phyloP scores from a whole-genome alignment of 179 eudicot species.

The Corrigiola litoralis region DNA sequence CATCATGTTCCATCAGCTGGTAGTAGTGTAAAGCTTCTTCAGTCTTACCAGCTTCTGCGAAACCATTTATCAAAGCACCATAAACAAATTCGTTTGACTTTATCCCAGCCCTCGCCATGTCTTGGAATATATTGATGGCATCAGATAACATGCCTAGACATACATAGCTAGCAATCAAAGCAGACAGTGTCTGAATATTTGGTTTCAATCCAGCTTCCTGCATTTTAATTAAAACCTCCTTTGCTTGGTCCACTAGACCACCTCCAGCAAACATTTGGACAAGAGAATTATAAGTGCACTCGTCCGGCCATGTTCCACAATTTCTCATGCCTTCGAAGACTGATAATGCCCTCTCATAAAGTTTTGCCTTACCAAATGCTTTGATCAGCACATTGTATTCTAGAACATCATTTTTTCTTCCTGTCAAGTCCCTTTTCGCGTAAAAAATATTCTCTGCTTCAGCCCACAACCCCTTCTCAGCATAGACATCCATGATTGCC shows the following conservation, averaged over 20 bases:
- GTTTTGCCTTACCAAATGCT: conserved; percentile 72
- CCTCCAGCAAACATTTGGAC: conserved; percentile 80
- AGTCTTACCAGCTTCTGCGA: conserved; percentile 60
- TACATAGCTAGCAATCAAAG: conserved; percentile 58
- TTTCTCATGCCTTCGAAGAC: conserved; percentile 71
- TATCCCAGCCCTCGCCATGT: conserved; percentile 48
- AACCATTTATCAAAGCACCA: conserved; percentile 68
- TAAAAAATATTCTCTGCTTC: conserved; percentile 76
- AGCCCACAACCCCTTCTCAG: conserved; percentile 69
- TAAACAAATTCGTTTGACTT: conserved; percentile 77
- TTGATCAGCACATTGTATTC: conserved; percentile 85
- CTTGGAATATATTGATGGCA: conserved; percentile 47
- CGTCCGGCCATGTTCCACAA: conserved; percentile 83
- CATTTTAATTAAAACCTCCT: conserved; percentile 62
- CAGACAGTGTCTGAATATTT: conserved; percentile 48
- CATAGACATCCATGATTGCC: conserved; percentile 72
- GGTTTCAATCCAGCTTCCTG: conserved; percentile 57
- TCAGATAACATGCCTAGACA: conserved; percentile 51
- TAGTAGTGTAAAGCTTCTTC: conserved; percentile 64
- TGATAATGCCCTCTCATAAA: conserved; percentile 65
- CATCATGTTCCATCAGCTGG: conserved; percentile 49
- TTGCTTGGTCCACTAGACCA: conserved; percentile 58
- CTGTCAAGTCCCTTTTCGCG: conserved; percentile 38
- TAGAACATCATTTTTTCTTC: conserved; percentile 50
- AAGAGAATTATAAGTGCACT: conserved; percentile 70